A percentile compares a stretch with the other conserved stretches of the same genome.
phyloP scores from a whole-genome alignment of 495 filamentous ascomycete species.

The Daldinia concentrica region DNA sequence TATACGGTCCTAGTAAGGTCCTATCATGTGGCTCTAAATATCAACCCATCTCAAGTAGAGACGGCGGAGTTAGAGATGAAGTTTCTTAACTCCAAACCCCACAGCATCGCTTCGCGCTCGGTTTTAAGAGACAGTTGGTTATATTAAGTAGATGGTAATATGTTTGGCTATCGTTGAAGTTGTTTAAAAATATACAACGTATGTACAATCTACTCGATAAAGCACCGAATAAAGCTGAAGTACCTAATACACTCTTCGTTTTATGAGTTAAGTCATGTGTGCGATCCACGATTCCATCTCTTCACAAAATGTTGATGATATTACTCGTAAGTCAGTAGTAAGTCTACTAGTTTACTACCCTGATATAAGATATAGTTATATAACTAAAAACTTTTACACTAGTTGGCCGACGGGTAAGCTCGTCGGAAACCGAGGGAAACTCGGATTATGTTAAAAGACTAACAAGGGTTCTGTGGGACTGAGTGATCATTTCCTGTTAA shows the following conservation, averaged over 20 bases:
- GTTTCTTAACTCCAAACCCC: constrained; percentile 26
- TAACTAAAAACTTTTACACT: not conserved
- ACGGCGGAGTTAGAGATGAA: constrained; percentile 28
- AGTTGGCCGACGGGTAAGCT: not conserved
- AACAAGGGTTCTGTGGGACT: not conserved
- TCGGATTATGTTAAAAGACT: not conserved
- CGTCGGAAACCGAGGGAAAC: not conserved
- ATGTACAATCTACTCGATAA: no score
- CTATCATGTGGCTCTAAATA: not conserved
- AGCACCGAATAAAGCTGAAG: no score
- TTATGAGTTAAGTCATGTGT: no score
- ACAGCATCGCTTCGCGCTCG: constrained; percentile 5
- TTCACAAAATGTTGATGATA: no score
- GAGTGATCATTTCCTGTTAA: not conserved
- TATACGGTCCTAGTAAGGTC: not conserved
- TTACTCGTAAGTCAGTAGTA: no score
- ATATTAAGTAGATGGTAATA: not conserved
- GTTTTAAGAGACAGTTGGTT: constrained; percentile 7
- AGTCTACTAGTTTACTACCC: not conserved
- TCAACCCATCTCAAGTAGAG: not conserved
- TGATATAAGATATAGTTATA: not conserved
- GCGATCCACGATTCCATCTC: no score
- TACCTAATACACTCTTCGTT: no score
- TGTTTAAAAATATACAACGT: no score
- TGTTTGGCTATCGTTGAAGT: not conserved